phyloP scores from a whole-genome alignment of 2,329 filamentous ascomycete species.

The Paecilomyces fulvus region DNA sequence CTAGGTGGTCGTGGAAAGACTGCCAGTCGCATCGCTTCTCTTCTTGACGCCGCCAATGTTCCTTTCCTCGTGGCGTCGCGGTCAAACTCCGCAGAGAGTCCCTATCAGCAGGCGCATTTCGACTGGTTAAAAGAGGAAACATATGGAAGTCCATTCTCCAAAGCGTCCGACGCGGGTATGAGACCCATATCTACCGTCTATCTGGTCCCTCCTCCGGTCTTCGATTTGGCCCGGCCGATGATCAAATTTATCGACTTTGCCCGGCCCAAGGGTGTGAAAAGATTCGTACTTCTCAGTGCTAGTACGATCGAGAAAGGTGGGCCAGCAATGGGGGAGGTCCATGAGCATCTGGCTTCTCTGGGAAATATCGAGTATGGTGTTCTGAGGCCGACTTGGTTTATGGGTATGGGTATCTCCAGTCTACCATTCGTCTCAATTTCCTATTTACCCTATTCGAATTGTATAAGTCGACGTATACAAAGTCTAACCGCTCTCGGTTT shows the following conservation, averaged over 20 bases:
- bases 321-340: conserved; percentile 27
- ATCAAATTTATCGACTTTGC: conserved; percentile 38
- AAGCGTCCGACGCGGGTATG: not conserved
- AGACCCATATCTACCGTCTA: conserved; percentile 30
- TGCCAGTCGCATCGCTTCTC: conserved; percentile 1
- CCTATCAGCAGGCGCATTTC: conserved; percentile 1
- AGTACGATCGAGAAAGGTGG: conserved; percentile 30
- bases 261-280: conserved; percentile 24
- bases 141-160: conserved; percentile 1
- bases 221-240: conserved; percentile 26
- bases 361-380: conserved; percentile 35
- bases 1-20: conserved; percentile 5
- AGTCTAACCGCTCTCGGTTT: no score
- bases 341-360: conserved; percentile 31
- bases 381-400: conserved; percentile 44
- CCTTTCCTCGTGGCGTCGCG: conserved; percentile 6
- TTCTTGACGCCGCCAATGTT: conserved; percentile 1
- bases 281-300: conserved; percentile 41
- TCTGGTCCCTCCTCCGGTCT: conserved; percentile 31
- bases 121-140: conserved; percentile 7
- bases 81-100: conserved; percentile 1
- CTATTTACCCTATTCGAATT: no score
- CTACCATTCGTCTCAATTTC: no score
- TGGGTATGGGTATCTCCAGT: conserved; percentile 20
- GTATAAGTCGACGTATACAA: no score